These are phyloP conservation scores for Aschersonia sp. DNA, from an alignment of 2,329 filamentous ascomycete genomes.

Conservation along the genomic window DNA sequence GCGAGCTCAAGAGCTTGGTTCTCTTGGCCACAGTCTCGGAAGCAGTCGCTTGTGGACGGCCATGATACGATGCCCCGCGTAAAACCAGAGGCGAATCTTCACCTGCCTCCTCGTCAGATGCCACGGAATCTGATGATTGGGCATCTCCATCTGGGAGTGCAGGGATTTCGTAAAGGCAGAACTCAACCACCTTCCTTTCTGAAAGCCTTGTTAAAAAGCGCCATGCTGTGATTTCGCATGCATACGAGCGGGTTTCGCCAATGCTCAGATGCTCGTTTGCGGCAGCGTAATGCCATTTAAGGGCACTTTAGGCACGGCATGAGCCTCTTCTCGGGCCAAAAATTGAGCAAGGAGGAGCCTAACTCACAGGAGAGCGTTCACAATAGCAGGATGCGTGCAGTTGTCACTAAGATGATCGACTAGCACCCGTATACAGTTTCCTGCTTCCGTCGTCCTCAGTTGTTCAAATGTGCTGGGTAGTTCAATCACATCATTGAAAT, in stretches of 20 bases:
- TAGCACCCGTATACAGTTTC: constrained; percentile 40
- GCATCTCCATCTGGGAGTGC: constrained; percentile 15
- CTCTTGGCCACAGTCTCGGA: constrained; percentile 28
- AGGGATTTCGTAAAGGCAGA: constrained; percentile 59
- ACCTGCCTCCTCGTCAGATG: constrained; percentile 25
- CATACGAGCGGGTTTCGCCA: constrained; percentile 53
- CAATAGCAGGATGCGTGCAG: constrained; percentile 54
- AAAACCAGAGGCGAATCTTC: constrained; percentile 33
- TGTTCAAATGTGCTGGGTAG: constrained; percentile 61
- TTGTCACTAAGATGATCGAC: constrained; percentile 48
- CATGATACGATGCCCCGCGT: constrained; percentile 13
- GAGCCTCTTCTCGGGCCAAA: neutral
- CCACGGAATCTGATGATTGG: constrained; percentile 1
- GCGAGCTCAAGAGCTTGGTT: constrained; percentile 35
- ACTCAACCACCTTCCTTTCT: constrained; percentile 60
- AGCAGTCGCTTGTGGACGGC: constrained; percentile 9
- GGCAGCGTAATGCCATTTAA: constrained; percentile 61
- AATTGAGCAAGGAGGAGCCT: neutral
- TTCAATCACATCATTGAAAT: constrained; percentile 46
- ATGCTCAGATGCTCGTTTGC: constrained; percentile 50
- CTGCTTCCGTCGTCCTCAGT: constrained; percentile 50
- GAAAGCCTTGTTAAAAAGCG: constrained; percentile 58
- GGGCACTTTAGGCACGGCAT: constrained; percentile 31
- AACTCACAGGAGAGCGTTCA: constrained; percentile 59
- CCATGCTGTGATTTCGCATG: constrained; percentile 73